Evolutionary conservation across 2,329 filamentous ascomycete species (phyloP).

Genomic region (Juglanconis oblonga): DNA sequence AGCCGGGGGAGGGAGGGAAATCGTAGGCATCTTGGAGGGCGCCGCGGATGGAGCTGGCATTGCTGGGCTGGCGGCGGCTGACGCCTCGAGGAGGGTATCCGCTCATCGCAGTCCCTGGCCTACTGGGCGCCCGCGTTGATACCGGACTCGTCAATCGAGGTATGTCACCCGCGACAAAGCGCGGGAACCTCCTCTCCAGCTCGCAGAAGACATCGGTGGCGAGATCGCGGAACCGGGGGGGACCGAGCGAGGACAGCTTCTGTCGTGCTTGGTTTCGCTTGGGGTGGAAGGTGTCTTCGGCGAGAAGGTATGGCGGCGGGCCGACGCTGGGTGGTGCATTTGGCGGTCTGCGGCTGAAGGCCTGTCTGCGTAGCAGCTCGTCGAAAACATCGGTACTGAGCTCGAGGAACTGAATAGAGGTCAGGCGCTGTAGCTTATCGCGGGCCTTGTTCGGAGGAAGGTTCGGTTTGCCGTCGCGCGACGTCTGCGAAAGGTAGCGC

Average conservation of each 20-base stretch:
- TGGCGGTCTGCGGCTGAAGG: constrained; percentile 54
- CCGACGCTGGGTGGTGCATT: constrained; percentile 47
- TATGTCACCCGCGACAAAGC: constrained; percentile 69
- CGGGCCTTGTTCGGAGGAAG: constrained; percentile 82
- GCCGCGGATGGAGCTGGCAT: constrained; percentile 58
- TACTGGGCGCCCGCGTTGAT: constrained; percentile 59
- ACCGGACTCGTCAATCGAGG: constrained; percentile 68
- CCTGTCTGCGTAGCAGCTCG: constrained; percentile 84
- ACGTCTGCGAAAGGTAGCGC: constrained; percentile 67
- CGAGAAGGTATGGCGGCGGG: constrained; percentile 72
- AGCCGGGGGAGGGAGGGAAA: constrained; percentile 58
- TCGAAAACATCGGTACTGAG: constrained; percentile 97
- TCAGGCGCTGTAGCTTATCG: constrained; percentile 89
- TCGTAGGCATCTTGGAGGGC: constrained; percentile 41
- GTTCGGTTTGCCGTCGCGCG: constrained; percentile 71
- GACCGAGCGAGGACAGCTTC: constrained; percentile 85
- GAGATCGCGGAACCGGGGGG: constrained; percentile 83
- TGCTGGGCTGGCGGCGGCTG: constrained; percentile 55
- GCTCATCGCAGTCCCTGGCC: constrained; percentile 60
- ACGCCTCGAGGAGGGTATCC: constrained; percentile 49
- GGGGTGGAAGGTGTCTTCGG: constrained; percentile 88
- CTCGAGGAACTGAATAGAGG: constrained; percentile 91
- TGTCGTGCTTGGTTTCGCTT: constrained; percentile 98
- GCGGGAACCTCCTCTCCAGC: constrained; percentile 83
- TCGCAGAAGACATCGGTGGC: constrained; percentile 97